Evolutionary conservation across 2,329 filamentous ascomycete species (phyloP).

Genomic region (Exophiala calicioides): DNA sequence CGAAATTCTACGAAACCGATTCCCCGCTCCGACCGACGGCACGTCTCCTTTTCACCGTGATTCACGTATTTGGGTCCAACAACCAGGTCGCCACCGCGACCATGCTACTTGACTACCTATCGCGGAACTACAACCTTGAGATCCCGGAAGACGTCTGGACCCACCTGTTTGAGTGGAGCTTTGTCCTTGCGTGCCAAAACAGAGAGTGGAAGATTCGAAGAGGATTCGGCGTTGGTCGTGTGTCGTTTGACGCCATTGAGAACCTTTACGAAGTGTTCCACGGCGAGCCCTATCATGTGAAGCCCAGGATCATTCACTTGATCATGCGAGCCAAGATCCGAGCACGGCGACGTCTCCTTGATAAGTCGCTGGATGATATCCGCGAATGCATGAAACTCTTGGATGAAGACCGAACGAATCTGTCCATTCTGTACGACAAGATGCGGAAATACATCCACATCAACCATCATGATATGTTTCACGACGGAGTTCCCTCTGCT

Average conservation of each 20-base stretch:
- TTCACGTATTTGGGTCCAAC: constrained; percentile 68
- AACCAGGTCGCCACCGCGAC: constrained; percentile 62
- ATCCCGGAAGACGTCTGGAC: constrained; percentile 64
- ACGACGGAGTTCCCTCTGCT: constrained; percentile 18
- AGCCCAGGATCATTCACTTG: constrained; percentile 53
- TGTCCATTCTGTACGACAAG: constrained; percentile 21
- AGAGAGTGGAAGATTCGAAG: constrained; percentile 33
- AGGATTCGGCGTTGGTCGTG: constrained; percentile 40
- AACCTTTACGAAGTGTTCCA: constrained; percentile 63
- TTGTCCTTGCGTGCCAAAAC: constrained; percentile 54
- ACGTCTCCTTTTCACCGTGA: constrained; percentile 64
- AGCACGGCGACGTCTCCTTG: constrained; percentile 6
- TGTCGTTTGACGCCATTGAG: constrained; percentile 50
- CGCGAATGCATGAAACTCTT: constrained; percentile 20
- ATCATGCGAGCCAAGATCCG: constrained; percentile 18
- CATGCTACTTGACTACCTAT: constrained; percentile 63
- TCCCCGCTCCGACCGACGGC: constrained; percentile 61
- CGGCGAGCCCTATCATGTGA: constrained; percentile 56
- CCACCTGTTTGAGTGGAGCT: constrained; percentile 67
- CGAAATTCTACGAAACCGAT: constrained; percentile 45
- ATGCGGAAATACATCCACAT: constrained; percentile 10
- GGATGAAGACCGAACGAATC: constrained; percentile 19
- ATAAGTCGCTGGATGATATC: constrained; percentile 14
- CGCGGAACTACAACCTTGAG: constrained; percentile 58
- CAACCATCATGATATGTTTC: constrained; percentile 11